Evolutionary conservation across 1,139 yeast species (phyloP).

Genomic region (Sugiyamaella sp.): DNA sequence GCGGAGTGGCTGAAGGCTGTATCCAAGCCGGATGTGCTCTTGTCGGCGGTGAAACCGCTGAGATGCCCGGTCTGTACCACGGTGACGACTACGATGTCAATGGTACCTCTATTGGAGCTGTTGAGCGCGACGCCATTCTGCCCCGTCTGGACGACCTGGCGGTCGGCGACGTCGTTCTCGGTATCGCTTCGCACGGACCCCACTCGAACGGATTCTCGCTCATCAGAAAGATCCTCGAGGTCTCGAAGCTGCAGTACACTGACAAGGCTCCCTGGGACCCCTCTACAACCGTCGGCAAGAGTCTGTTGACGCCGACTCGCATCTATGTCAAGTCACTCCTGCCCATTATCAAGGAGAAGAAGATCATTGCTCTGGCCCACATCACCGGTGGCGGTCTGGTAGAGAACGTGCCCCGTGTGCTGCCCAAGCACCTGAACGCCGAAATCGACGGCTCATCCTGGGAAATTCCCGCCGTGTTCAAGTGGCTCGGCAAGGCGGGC

Average conservation of each 20-base stretch:
- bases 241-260: constrained; percentile 65
- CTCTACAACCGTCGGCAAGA: constrained; percentile 78
- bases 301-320: constrained; percentile 84
- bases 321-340: constrained; percentile 91
- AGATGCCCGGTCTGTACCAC: constrained; percentile 99
- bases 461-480: constrained; percentile 86
- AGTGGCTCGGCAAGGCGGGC: constrained; percentile 92
- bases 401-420: constrained; percentile 94
- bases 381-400: constrained; percentile 98
- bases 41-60: constrained; percentile 99
- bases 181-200: constrained; percentile 86
- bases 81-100: constrained; percentile 96
- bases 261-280: constrained; percentile 86
- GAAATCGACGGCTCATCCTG: constrained; percentile 75
- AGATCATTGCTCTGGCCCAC: constrained; percentile 88
- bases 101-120: constrained; percentile 99
- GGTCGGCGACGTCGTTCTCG: constrained; percentile 80
- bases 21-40: constrained; percentile 94
- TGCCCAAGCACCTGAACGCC: constrained; percentile 81
- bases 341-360: constrained; percentile 58
- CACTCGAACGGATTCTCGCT: constrained; percentile 97
- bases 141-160: constrained; percentile 71
- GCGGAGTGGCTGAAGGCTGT: constrained; percentile 97
- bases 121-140: constrained; percentile 69
- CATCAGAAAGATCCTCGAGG: constrained; percentile 91